A percentile compares a stretch with the other conserved stretches of the same genome.
These are phyloP conservation scores for Phytopythium montanum DNA, from an alignment of 352 stramenopile genomes.

Conservation along the genomic window DNA sequence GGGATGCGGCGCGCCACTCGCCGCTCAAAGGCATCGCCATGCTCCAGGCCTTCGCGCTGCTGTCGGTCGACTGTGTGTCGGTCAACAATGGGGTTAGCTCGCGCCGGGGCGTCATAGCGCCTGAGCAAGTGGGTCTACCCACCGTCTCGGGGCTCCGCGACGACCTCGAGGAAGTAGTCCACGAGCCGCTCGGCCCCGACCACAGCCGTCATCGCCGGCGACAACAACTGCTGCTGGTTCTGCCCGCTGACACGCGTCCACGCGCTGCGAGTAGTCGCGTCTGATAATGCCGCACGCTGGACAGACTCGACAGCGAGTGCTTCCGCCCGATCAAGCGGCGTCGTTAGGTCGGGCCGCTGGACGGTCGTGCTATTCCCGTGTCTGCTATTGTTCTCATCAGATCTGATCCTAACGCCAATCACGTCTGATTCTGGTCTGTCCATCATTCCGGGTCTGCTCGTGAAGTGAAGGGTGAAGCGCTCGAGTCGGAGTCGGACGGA, in stretches of 20 bases:
- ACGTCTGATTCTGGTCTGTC: too few species aligned
- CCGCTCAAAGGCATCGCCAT: constrained; percentile 40
- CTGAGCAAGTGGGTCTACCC: neutral
- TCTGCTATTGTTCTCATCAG: too few species aligned
- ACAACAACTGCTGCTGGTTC: neutral
- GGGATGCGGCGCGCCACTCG: constrained; percentile 43
- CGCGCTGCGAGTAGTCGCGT: neutral
- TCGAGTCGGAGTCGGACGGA: too few species aligned
- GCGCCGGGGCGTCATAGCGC: neutral
- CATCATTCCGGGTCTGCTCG: too few species aligned
- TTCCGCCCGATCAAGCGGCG: too few species aligned
- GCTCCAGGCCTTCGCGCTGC: constrained; percentile 8
- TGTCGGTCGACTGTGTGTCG: neutral
- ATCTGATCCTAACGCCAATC: too few species aligned
- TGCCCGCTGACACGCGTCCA: neutral
- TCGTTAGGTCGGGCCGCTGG: too few species aligned
- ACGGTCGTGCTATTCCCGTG: too few species aligned
- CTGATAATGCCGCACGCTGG: too few species aligned
- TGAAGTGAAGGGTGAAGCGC: too few species aligned
- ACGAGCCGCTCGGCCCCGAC: constrained; percentile 31
- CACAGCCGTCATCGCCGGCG: neutral
- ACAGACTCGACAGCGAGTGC: too few species aligned
- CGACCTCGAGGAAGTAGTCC: constrained; percentile 78
- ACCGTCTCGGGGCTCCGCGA: constrained; percentile 26
- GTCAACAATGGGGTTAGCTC: neutral